Evolutionary conservation across 106 monocot genomes (phyloP), one percentile per base, ranked within the genome.

Genomic region (Xerophyta viscosa): DNA sequence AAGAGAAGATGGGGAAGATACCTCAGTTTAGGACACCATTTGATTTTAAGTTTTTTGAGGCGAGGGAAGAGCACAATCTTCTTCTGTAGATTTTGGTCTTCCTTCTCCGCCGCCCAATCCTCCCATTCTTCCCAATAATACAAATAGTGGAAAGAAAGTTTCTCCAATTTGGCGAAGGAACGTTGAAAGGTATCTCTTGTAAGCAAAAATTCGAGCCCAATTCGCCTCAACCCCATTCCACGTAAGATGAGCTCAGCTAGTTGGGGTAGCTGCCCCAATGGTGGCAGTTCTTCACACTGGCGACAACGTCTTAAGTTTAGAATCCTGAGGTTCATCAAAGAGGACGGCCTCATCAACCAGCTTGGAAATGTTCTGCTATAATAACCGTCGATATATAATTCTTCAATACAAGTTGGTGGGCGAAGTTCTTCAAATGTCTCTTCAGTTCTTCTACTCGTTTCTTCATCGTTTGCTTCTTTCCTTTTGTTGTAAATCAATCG

Each of bases 1-100:
- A 63, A 36, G 41, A 63, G n/a, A 8, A 33, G 10, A 15, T 52
- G 17, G 3, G 63, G 63, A 52, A 63, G 39, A 51, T 50, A 63
- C 33, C 8, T 56, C 22, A 56, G 2, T 13, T 37, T 36, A 20
- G 37, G 55, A 39, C 55, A 56, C 1, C 23, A 0, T 7, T 0
- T 2, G 12, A 56, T 0, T 5, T 4, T 23, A 8, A 52, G 17
- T 17, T 2, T 0, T 17, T 30, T 17, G 5, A 56, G 55, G 0
- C 0, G 20, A 22, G 33, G 21, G 8, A 56, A 15, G 7, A 52
- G 6, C 4, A 31, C 2, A 8, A 53, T 30, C 19, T 46, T 14
- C 46, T 17, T 8, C 8, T 18, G 4, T 13, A 3, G 4, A 30
- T 6, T 15, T 14, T 29, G 24, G 33, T 24, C 46, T 8, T 41